These are phyloP conservation scores for Rubus idaeus DNA, from an alignment of 306 rosid genomes.

Conservation along the genomic window DNA sequence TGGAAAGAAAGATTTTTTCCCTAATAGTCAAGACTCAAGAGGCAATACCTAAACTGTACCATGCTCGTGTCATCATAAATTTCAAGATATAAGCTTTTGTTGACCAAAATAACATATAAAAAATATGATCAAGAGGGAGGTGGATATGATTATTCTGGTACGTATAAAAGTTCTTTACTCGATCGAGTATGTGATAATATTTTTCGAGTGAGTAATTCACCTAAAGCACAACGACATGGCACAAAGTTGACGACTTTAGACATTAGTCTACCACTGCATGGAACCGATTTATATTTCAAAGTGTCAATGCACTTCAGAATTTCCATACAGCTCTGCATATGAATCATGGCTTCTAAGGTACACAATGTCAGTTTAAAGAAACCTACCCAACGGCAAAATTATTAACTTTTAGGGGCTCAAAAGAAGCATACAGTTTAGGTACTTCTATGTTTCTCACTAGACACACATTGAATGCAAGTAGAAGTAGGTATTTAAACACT, in stretches of 20 bases:
- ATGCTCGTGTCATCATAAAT: no score
- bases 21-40: no score
- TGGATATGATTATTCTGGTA: not conserved
- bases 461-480: not conserved
- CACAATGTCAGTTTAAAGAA: not conserved
- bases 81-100: no score
- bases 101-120: no score
- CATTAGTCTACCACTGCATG: not conserved
- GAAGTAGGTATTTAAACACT: not conserved
- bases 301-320: no score
- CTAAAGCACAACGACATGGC: not conserved
- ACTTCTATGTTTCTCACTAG: not conserved
- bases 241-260: not conserved
- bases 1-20: not conserved
- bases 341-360: not conserved
- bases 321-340: not conserved
- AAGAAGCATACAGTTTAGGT: not conserved
- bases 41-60: no score
- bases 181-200: no score
- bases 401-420: not conserved
- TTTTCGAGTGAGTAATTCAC: not conserved
- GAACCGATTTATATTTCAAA: not conserved
- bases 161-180: no score
- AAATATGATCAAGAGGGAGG: no score
- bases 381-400: no score